phyloP scores from a whole-genome alignment of 176 grass and related monocot genomes.

The Eleusine coracana region DNA sequence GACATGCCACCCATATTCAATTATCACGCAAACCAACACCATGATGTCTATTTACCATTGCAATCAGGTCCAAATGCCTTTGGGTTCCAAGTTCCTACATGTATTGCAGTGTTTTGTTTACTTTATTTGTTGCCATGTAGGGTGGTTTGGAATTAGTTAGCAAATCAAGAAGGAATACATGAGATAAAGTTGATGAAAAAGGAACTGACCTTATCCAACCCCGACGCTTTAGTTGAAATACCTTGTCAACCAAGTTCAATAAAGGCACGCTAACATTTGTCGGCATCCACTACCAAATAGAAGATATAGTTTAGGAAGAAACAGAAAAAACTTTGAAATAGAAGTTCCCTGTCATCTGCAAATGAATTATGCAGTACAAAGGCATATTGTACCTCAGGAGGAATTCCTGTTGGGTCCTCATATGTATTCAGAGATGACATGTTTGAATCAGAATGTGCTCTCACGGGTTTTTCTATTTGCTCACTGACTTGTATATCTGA shows the following conservation, averaged over 20 bases:
- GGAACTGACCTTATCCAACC: constrained; percentile 88
- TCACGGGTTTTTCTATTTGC: constrained; percentile 46
- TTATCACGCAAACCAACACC: constrained; percentile 25
- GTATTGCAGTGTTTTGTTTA: constrained; percentile 14
- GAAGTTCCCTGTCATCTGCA: constrained; percentile 16
- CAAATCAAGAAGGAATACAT: constrained; percentile 26
- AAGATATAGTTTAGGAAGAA: constrained; percentile 27
- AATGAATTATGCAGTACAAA: constrained; percentile 29
- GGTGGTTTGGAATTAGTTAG: constrained; percentile 17
- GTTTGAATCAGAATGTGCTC: constrained; percentile 59
- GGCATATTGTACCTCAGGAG: constrained; percentile 65
- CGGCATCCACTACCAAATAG: constrained; percentile 77
- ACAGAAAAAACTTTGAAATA: background rate
- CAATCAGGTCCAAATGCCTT: constrained; percentile 10
- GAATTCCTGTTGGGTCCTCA: constrained; percentile 73
- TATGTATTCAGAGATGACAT: constrained; percentile 53
- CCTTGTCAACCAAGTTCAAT: constrained; percentile 92
- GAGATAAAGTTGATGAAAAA: constrained; percentile 34
- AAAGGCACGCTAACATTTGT: constrained; percentile 92
- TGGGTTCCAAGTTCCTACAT: background rate
- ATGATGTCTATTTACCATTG: constrained; percentile 1
- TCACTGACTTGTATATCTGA: constrained; percentile 49
- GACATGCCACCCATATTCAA: background rate
- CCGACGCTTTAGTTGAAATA: constrained; percentile 87
- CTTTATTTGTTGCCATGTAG: constrained; percentile 6